A percentile compares a stretch with the other conserved stretches of the same genome.
These are phyloP conservation scores for Hsuehochloa calcarea DNA, from an alignment of 176 grass and related monocot genomes.

Conservation along the genomic window DNA sequence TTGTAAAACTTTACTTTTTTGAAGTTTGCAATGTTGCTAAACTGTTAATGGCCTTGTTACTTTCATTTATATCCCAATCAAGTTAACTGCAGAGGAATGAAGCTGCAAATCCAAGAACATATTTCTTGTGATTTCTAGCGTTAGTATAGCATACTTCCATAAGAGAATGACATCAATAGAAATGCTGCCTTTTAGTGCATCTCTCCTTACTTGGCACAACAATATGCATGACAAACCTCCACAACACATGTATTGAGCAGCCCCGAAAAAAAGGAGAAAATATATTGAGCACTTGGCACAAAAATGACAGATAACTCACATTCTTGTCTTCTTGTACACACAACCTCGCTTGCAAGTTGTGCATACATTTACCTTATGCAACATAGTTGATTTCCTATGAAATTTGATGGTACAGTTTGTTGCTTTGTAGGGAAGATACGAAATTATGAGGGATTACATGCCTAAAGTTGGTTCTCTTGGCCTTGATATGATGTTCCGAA, in stretches of 20 bases:
- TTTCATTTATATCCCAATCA: neutral
- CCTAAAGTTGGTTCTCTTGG: constrained; percentile 98
- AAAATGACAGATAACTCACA: neutral
- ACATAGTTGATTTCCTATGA: neutral
- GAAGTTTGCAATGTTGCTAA: neutral
- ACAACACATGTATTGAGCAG: neutral
- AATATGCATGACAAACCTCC: neutral
- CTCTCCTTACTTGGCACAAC: neutral
- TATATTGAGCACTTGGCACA: neutral
- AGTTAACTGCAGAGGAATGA: neutral
- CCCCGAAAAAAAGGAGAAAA: neutral
- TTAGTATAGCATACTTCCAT: neutral
- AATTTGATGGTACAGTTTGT: constrained; percentile 12
- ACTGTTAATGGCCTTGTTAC: constrained; percentile 2
- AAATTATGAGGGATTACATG: constrained; percentile 99
- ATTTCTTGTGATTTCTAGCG: neutral
- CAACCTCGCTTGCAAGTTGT: neutral
- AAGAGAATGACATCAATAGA: neutral
- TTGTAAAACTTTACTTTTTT: constrained; percentile 4
- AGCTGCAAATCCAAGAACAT: neutral
- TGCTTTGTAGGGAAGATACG: constrained; percentile 70
- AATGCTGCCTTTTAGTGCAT: neutral
- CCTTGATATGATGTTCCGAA: constrained; percentile 99
- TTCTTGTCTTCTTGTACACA: neutral
- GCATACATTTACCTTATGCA: neutral